These are phyloP conservation scores for Chlorella sp. DNA, from an alignment of 139 green algal species.

Conservation along the genomic window DNA sequence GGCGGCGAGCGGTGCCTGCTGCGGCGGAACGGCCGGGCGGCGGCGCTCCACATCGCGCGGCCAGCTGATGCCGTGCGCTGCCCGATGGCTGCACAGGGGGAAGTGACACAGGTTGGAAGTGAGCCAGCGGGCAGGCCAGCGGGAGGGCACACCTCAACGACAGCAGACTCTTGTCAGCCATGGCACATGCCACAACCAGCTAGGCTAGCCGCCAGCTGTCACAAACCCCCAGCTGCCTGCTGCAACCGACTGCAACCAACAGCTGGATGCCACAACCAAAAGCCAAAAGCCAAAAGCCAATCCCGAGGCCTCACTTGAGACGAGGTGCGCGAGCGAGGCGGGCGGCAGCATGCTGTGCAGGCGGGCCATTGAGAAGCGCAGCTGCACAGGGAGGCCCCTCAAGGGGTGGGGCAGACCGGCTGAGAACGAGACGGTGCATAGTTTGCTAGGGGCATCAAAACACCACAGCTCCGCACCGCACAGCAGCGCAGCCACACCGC, in stretches of 20 bases:
- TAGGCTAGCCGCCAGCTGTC: too few species aligned
- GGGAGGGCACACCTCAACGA: background rate
- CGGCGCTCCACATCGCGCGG: background rate
- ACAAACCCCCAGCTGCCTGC: too few species aligned
- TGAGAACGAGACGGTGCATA: too few species aligned
- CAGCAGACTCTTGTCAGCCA: too few species aligned
- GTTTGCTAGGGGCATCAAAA: too few species aligned
- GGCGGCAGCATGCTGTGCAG: constrained; percentile 27
- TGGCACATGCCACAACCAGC: too few species aligned
- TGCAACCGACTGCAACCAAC: background rate
- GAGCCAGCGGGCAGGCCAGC: too few species aligned
- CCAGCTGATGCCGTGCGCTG: background rate
- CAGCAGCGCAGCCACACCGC: too few species aligned
- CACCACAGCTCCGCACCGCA: too few species aligned
- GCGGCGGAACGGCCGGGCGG: background rate
- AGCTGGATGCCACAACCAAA: background rate
- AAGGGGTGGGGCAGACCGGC: too few species aligned
- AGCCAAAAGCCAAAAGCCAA: background rate
- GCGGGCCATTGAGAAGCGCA: constrained; percentile 19
- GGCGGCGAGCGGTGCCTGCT: background rate
- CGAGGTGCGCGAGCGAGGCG: background rate
- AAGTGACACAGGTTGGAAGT: too few species aligned
- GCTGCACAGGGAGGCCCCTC: background rate
- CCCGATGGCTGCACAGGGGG: background rate
- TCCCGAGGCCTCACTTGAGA: background rate